Evolutionary conservation across 352 stramenopile species (phyloP).

Genomic region (Globisporangium parvum): DNA sequence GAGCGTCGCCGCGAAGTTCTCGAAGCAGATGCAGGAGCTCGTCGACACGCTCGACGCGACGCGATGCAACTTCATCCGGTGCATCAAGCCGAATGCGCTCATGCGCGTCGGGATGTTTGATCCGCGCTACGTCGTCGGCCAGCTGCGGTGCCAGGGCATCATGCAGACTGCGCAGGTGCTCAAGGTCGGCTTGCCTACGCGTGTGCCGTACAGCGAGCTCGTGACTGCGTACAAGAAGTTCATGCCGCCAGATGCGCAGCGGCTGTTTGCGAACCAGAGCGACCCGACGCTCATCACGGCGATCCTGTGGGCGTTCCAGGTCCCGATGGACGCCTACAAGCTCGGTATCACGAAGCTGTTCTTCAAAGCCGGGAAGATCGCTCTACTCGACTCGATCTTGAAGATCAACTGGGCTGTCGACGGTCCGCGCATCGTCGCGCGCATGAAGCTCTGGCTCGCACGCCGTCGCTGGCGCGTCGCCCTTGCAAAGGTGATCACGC

Average conservation of each 20-base stretch:
- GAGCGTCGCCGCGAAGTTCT: constrained; percentile 61
- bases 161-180: constrained; percentile 87
- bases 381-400: constrained; percentile 65
- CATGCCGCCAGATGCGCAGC: constrained; percentile 62
- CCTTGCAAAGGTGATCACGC: constrained; percentile 59
- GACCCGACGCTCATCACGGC: constrained; percentile 71
- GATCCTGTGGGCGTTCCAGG: constrained; percentile 82
- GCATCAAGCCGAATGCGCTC: constrained; percentile 83
- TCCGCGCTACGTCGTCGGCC: constrained; percentile 69
- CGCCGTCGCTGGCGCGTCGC: constrained; percentile 65
- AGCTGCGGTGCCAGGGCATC: constrained; percentile 83
- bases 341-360: constrained; percentile 75
- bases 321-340: constrained; percentile 73
- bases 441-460: constrained; percentile 67
- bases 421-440: constrained; percentile 46
- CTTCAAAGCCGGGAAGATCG: constrained; percentile 75
- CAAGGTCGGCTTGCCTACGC: constrained; percentile 78
- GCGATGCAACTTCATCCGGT: constrained; percentile 86
- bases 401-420: constrained; percentile 68
- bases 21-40: constrained; percentile 76
- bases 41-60: constrained; percentile 75
- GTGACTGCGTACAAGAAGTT: constrained; percentile 60
- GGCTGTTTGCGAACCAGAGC: constrained; percentile 64
- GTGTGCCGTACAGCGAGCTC: constrained; percentile 73
- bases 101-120: constrained; percentile 76